These are phyloP conservation scores for Gloeostereum incarnatum DNA, from an alignment of 768 basidiomycete species.

Conservation along the genomic window DNA sequence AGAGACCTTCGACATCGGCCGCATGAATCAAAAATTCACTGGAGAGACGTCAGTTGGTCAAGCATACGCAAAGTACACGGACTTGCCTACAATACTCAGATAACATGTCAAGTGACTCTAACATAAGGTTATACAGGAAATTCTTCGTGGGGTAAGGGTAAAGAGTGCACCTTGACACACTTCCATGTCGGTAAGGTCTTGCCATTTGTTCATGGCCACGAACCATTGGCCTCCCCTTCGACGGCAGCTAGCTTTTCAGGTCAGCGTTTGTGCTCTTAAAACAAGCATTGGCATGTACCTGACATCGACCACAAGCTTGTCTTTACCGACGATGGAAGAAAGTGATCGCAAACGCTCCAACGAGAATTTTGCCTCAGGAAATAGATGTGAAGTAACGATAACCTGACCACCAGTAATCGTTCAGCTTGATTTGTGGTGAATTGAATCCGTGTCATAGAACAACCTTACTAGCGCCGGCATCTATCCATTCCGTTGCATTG, in stretches of 20 bases:
- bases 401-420: too few species aligned
- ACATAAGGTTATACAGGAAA: background rate
- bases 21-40: conserved; percentile 96
- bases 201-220: conserved; percentile 99
- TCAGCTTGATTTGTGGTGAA: too few species aligned
- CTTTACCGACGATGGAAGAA: conserved; percentile 62
- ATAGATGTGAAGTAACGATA: conserved; percentile 96
- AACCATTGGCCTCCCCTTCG: conserved; percentile 71
- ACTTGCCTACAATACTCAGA: conserved; percentile 74
- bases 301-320: conserved; percentile 88
- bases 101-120: conserved; percentile 72
- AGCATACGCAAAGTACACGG: background rate
- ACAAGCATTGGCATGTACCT: conserved; percentile 43
- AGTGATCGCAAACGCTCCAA: conserved; percentile 58
- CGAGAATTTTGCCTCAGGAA: conserved; percentile 77
- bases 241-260: conserved; percentile 63
- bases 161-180: conserved; percentile 62
- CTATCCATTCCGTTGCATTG: conserved; percentile 82
- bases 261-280: background rate
- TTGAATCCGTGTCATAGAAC: conserved; percentile 7
- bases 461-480: conserved; percentile 85
- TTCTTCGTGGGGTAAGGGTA: background rate
- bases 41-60: background rate
- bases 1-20: conserved; percentile 97
- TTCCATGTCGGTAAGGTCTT: conserved; percentile 90